Evolutionary conservation across 2,329 filamentous ascomycete species (phyloP), one percentile per base, ranked within the genome.

Genomic region (Sporothrix curviconia): DNA sequence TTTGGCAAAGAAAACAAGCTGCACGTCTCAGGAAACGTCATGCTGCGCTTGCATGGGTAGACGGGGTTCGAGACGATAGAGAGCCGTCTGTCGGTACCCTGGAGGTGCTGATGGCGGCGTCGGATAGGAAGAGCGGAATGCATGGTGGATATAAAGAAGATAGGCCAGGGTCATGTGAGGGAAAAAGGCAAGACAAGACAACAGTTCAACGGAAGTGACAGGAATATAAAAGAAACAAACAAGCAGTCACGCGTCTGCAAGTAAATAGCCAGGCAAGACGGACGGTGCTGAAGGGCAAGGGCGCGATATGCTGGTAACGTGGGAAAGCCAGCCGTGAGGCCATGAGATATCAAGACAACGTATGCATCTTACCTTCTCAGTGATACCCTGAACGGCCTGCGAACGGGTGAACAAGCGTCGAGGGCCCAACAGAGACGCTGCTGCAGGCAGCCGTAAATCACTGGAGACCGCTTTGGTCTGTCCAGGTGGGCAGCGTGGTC

Each of bases 381-480:
- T 43, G 22, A 28, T 30, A 36, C 32, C n/a, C n/a, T 17, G 34
- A 36, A 25, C 14, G 40, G 17, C 28, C 40, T 30, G 52, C 34
- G 14, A 15, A 44, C 39, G 12, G n/a, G n/a, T 5, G 14, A 30
- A 24, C 28, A 15, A 15, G 19, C 28, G 40, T 43, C n/a, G 39
- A 32, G 17, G n/a, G 25, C 40, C 6, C 28, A 11, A 52, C 24
- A n/a, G 36, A 24, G 49, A 24, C 22, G 36, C 32, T 39, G 17
- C 55, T 51, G 55, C 55, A 57, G 55, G 55, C 55, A 57, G 37
- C 55, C 55, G 55, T 25, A 52, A 37, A 52, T 52, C 12, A 47
- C 42, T 43, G 39, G 22, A 25, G 12, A 7, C n/a, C 32, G 5
- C 36, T 25, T 24, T 39, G 47, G 24, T 51, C 47, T 32, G 43